Conservation (phyloP, 2,329 filamentous ascomycete species). For the Lachnellula subtilissima region DNA sequence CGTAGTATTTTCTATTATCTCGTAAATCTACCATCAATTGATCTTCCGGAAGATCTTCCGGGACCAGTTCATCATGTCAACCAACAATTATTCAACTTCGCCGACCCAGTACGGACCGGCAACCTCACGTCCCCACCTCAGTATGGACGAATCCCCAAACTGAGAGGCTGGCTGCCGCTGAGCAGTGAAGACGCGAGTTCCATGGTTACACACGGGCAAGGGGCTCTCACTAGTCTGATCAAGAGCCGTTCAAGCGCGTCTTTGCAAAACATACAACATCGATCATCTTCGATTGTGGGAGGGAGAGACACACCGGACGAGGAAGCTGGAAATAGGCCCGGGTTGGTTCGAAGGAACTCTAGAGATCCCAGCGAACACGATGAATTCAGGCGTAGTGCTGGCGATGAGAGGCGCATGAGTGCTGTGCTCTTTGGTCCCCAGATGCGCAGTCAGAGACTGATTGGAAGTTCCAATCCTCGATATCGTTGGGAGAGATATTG, state of each 20-base stretch:
- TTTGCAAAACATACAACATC: slow-evolving; percentile 15
- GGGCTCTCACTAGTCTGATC: slow-evolving; percentile 27
- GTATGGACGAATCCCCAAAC: slow-evolving; percentile 19
- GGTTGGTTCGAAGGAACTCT: slow-evolving; percentile 11
- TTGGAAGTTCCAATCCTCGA: slow-evolving; percentile 75
- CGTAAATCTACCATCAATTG: neutral
- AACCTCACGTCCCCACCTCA: slow-evolving; percentile 16
- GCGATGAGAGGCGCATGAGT: slow-evolving; percentile 54
- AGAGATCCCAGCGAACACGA: slow-evolving; percentile 19
- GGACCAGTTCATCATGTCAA: slow-evolving; percentile 6
- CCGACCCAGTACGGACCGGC: slow-evolving; percentile 16
- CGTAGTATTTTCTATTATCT: neutral
- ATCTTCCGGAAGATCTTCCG: neutral
- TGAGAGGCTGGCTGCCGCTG: slow-evolving; percentile 25
- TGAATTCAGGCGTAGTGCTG: slow-evolving; percentile 18
- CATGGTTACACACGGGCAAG: slow-evolving; percentile 30
- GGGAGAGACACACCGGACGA: slow-evolving; percentile 22
- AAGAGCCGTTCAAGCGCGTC: slow-evolving; percentile 27
- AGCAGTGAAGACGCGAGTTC: slow-evolving; percentile 25
- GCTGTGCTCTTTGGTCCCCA: slow-evolving; percentile 61
- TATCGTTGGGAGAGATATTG: slow-evolving; percentile 87
- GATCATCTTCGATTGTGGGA: slow-evolving; percentile 15
- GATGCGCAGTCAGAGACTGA: slow-evolving; percentile 78
- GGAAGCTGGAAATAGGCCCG: slow-evolving; percentile 9
- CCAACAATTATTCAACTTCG: slow-evolving; percentile 9